phyloP scores from a whole-genome alignment of 192 early-diverging fungal species.

The Linnemannia schmuckeri region DNA sequence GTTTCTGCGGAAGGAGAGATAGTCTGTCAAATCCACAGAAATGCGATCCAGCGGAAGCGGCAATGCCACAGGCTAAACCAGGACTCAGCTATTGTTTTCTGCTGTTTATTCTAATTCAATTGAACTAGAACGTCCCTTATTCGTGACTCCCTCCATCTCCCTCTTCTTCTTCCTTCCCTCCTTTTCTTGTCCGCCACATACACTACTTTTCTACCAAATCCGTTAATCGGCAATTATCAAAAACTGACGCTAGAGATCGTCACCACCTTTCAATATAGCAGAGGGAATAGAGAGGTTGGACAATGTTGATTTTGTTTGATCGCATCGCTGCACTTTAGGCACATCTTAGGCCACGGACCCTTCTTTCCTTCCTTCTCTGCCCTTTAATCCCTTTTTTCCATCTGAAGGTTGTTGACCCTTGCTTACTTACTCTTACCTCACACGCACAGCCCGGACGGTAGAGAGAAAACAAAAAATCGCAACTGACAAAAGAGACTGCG shows the following conservation, averaged over 20 bases:
- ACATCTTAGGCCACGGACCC: background rate
- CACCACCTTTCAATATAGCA: background rate
- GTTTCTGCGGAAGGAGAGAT: background rate
- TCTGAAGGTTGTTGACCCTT: background rate
- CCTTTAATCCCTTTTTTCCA: background rate
- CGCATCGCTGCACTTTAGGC: background rate
- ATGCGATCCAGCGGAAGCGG: background rate
- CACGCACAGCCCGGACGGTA: background rate
- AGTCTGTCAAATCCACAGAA: background rate
- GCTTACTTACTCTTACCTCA: background rate
- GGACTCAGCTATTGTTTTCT: background rate
- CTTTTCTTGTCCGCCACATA: background rate
- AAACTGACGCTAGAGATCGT: background rate
- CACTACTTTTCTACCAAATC: background rate
- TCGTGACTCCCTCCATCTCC: background rate
- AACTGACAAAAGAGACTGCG: background rate
- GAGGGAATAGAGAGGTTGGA: background rate
- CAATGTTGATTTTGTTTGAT: background rate
- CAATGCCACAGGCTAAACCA: background rate
- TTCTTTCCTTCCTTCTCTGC: background rate
- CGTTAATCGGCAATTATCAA: background rate
- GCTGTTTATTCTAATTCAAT: background rate
- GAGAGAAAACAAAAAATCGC: background rate
- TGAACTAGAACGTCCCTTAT: background rate
- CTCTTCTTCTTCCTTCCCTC: background rate